A percentile compares a stretch with the other conserved stretches of the same genome.
Conservation (phyloP, 495 filamentous ascomycete species). For the Penicillium cataractarum region DNA sequence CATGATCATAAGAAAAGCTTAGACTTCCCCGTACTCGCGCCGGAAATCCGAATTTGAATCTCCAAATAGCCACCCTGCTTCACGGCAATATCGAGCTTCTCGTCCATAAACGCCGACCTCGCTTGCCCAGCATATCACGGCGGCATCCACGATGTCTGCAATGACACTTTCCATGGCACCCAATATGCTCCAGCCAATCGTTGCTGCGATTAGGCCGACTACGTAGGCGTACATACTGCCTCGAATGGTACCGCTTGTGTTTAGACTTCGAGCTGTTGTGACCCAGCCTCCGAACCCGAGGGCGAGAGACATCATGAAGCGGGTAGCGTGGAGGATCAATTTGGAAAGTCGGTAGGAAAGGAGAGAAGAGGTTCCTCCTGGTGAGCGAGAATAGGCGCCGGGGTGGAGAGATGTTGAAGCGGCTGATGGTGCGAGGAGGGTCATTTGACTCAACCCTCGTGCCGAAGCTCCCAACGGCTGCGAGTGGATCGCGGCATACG, state of each 20-base stretch:
- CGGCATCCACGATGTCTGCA: constrained; percentile 88
- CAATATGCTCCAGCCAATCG: constrained; percentile 92
- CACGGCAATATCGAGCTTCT: constrained; percentile 81
- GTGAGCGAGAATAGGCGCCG: constrained; percentile 42
- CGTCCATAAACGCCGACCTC: constrained; percentile 70
- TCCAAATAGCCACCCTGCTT: constrained; percentile 82
- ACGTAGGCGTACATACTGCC: constrained; percentile 97
- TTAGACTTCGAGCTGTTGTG: constrained; percentile 77
- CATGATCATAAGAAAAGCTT: constrained; percentile 10
- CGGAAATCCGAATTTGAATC: constrained; percentile 38
- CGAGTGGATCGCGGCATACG: constrained; percentile 93
- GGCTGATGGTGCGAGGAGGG: constrained; percentile 67
- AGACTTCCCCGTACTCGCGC: constrained; percentile 27
- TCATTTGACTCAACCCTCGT: constrained; percentile 73
- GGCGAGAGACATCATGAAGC: constrained; percentile 84
- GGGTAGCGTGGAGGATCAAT: constrained; percentile 84
- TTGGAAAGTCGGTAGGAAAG: constrained; percentile 87
- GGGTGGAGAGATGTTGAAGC: constrained; percentile 58
- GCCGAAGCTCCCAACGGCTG: constrained; percentile 76
- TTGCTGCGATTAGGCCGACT: constrained; percentile 85
- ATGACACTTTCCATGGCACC: constrained; percentile 96
- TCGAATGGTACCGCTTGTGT: constrained; percentile 55
- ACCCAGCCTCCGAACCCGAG: constrained; percentile 98
- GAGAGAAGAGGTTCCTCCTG: constrained; percentile 46
- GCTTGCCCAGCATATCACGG: constrained; percentile 90